Percentiles rank a stretch among this genome's conserved stretches.
Evolutionary conservation across 2,329 filamentous ascomycete species (phyloP).

Genomic region (Cercospora citrullina): DNA sequence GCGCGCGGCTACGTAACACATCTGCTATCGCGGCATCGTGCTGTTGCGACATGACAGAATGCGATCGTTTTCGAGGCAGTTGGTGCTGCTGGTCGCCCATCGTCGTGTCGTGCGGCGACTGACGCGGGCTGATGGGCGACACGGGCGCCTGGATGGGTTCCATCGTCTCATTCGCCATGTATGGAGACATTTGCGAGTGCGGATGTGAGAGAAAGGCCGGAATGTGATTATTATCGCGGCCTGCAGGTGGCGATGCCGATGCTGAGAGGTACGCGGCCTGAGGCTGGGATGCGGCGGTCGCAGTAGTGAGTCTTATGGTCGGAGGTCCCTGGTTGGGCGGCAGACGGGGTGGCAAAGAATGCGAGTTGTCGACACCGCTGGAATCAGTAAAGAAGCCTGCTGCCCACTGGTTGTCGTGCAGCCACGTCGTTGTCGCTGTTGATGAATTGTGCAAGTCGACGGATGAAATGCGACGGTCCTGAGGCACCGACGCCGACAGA

Average conservation of each 20-base stretch:
- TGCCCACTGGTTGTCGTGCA: not conserved
- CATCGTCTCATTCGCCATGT: constrained; percentile 22
- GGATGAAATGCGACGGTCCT: not conserved
- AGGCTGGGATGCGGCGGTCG: constrained; percentile 28
- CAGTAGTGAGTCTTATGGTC: constrained; percentile 28
- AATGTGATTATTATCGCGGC: constrained; percentile 20
- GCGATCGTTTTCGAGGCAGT: constrained; percentile 34
- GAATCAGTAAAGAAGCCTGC: not conserved
- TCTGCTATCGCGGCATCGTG: constrained; percentile 8
- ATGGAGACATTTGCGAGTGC: constrained; percentile 13
- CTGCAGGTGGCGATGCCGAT: constrained; percentile 26
- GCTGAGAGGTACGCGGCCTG: constrained; percentile 26
- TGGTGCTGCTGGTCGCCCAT: constrained; percentile 29
- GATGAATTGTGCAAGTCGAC: not conserved
- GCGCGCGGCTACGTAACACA: constrained; percentile 15
- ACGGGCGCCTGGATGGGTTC: constrained; percentile 32
- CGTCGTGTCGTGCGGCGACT: constrained; percentile 28
- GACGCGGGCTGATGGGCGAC: constrained; percentile 30
- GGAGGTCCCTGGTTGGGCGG: constrained; percentile 15
- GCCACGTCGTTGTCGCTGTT: not conserved
- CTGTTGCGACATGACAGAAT: constrained; percentile 34
- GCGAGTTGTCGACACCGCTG: not conserved
- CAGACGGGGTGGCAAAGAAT: constrained; percentile 5
- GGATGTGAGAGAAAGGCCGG: constrained; percentile 11
- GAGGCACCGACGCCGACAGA: constrained; percentile 6